These are phyloP conservation scores for Leersia perrieri DNA, from an alignment of 176 grass and related monocot genomes.

Conservation along the genomic window DNA sequence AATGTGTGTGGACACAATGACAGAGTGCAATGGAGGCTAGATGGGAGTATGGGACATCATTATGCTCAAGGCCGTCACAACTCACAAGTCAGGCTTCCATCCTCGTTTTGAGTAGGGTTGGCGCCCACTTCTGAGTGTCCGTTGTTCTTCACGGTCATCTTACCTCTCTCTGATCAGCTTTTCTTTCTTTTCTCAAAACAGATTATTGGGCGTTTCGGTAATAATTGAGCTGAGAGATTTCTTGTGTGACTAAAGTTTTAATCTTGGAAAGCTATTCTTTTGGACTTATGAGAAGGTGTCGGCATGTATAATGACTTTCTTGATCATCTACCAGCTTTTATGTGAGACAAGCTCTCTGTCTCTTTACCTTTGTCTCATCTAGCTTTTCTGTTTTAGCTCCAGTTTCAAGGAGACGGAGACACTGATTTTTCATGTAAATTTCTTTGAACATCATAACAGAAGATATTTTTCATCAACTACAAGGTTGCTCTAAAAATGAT, in stretches of 20 bases:
- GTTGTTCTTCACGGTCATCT: background rate
- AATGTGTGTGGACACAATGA: background rate
- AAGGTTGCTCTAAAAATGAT: no score
- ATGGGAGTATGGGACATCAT: slow-evolving; percentile 28
- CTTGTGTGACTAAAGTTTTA: background rate
- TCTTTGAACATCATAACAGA: background rate
- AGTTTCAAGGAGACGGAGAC: no score
- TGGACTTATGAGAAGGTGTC: background rate
- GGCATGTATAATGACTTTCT: background rate
- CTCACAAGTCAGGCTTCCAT: background rate
- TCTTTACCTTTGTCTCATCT: background rate
- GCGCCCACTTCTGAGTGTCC: slow-evolving; percentile 4
- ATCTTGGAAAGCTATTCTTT: background rate
- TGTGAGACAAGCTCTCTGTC: background rate
- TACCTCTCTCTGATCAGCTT: background rate
- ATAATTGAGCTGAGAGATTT: background rate
- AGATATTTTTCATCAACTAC: background rate
- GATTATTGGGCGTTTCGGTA: background rate
- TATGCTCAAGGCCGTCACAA: background rate
- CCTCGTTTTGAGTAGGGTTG: slow-evolving; percentile 29
- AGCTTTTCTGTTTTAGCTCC: background rate
- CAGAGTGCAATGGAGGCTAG: background rate
- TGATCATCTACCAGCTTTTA: background rate
- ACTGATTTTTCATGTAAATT: background rate
- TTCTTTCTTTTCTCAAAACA: background rate